Evolutionary conservation across 495 filamentous ascomycete genomes (phyloP).

Genomic region (Daldinia bambusicola): DNA sequence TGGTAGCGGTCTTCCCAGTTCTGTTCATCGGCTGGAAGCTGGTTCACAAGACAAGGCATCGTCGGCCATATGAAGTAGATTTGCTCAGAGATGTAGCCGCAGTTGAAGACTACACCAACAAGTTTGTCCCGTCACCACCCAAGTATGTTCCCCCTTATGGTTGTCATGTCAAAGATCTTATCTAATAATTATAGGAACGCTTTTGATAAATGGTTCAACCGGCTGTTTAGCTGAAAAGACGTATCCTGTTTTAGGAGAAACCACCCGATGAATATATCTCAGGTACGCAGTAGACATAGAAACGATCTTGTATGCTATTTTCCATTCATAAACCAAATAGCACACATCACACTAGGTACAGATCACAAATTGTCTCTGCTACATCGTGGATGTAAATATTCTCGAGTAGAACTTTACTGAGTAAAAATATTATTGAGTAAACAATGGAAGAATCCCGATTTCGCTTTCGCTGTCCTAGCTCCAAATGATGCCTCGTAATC

Average conservation of each 20-base stretch:
- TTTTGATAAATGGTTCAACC: constrained; percentile 35
- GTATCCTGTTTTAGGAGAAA: neutral
- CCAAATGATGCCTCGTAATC: neutral
- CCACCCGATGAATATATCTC: neutral
- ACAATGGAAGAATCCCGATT: neutral
- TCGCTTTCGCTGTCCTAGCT: neutral
- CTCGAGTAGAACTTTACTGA: neutral
- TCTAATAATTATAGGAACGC: constrained; percentile 29
- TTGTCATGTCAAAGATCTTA: constrained; percentile 1
- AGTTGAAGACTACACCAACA: constrained; percentile 77
- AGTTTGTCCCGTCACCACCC: constrained; percentile 67
- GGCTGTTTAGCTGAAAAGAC: constrained; percentile 25
- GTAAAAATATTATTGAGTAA: neutral
- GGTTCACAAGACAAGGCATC: constrained; percentile 68
- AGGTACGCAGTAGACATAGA: neutral
- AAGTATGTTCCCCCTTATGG: constrained; percentile 55
- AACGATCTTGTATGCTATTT: constrained; percentile 2
- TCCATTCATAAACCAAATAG: neutral
- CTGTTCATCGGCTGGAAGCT: constrained; percentile 79
- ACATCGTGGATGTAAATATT: neutral
- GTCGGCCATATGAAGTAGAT: constrained; percentile 69
- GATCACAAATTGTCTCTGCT: neutral
- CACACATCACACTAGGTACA: neutral
- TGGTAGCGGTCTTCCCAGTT: constrained; percentile 56
- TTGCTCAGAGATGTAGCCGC: constrained; percentile 70